Base-by-base conservation (phyloP, 228 moss, liverwort and hornwort genomes). In the Sphagnum fallax region DNA sequence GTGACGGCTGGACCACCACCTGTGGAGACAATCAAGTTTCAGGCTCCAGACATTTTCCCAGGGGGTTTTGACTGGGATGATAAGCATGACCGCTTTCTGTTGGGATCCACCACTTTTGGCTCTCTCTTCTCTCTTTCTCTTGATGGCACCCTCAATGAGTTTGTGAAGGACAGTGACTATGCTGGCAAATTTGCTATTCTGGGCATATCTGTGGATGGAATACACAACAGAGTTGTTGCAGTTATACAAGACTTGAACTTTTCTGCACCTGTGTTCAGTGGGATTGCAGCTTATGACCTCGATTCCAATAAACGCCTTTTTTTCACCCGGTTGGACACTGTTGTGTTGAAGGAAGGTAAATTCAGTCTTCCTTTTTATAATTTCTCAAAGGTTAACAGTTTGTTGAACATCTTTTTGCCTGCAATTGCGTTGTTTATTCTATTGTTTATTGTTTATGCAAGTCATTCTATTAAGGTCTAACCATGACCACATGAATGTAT, bases 41-140 rank as follows among this genome's bases (percentile, higher is more conserved):
- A 52, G 16, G 70, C 70, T 4, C 50, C 47, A 9, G 16, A 82
- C 48, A 52, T 82, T 5, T 88, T 67, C 6, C 88, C 82, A 0
- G 82, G 78, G 77, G 74, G 84, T 60, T 84, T 88, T 65, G 88
- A 78, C n/a, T 88, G 78, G 72, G 84, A 84, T 15, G 75, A 47
- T 10, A 65, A 57, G 55, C 88, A 80, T 61, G 61, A 76, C 4
- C 71, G 82, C 4, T 82, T 84, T 60, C 8, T 84, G 16, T 1
- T 88, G 3, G 88, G 88, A 0, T 88, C 82, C 48, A 0, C 64
- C 14, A 62, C 48, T 4, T 51, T 72, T 0, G 84, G 84, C 62
- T 69, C 82, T 6, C 62, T 87, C 47, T 69, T 53, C 18, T 72
- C 73, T 57, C 76, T 87, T 16, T 67, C 68, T 6, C 16, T 2